Base-by-base conservation (phyloP, 352 stramenopile genomes). In the Elongisporangium prolatum region DNA sequence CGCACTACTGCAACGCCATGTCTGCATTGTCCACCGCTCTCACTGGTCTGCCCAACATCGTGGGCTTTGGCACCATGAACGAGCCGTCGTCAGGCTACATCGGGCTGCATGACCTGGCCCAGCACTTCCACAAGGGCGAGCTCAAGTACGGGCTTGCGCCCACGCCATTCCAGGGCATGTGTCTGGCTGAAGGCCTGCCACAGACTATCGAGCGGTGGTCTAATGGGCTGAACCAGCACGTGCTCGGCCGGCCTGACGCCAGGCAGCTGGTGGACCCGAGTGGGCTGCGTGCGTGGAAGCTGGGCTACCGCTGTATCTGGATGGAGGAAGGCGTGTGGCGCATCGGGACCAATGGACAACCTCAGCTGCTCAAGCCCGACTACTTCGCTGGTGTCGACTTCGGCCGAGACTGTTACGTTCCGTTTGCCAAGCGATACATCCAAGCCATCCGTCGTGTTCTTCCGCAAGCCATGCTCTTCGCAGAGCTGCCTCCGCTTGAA, bases 1-100 rank as follows among this genome's bases (percentile, higher is more conserved):
- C 63, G 13, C 86, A 96, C 63, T 97, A 96, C 60, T 59, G 93
- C 9, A 63, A 90, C 55, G 82, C 88, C 16, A 85, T 97, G 58
- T 57, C 63, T 0, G 62, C 88, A 54, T 57, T 97, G 6, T 83
- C 89, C 1, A 68, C 77, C 28, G 64, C 68, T 16, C 55, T 97
- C 0, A 65, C 64, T 7, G 86, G 84, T 9, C 70, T 95, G 25
- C 62, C 68, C 18, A 97, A 97, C 60, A 75, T 97, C 44, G 67
- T 96, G 21, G 91, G 89, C 24, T 93, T 97, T 76, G 91, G 90
- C 7, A 76, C 89, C n/a, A 95, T 97, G 82, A 97, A 97, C 62
- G 91, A 97, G 58, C 88, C 86, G 22, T 91, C 80, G 14, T 69
- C 68, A 16, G 88, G 88, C 0, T 96, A 82, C 56, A 77, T 95